phyloP scores from a whole-genome alignment of 306 rosid species.

The Erythrophleum fordii region DNA sequence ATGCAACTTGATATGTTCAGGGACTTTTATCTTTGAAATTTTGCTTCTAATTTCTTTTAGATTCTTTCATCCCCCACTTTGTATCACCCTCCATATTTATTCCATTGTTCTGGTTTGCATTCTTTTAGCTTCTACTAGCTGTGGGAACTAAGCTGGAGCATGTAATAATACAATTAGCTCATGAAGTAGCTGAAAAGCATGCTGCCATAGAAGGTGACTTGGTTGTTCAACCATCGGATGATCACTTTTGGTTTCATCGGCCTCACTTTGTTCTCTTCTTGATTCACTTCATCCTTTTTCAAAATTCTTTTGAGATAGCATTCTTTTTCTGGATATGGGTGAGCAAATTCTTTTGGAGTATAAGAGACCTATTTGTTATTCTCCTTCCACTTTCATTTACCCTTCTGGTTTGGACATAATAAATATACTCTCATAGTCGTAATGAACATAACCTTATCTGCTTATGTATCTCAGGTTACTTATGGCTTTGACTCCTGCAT shows the following conservation, averaged over 20 bases:
- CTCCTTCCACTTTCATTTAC: background rate
- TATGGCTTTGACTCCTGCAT: slow-evolving; percentile 87
- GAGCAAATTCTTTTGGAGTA: slow-evolving; percentile 40
- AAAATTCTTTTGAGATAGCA: slow-evolving; percentile 92
- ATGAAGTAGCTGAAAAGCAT: slow-evolving; percentile 93
- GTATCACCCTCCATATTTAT: background rate
- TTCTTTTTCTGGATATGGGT: slow-evolving; percentile 97
- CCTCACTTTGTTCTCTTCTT: slow-evolving; percentile 78
- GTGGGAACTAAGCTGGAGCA: slow-evolving; percentile 92
- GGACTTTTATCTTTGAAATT: no score
- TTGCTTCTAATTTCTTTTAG: no score
- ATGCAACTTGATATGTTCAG: no score
- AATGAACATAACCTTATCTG: background rate
- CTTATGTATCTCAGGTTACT: slow-evolving; percentile 55
- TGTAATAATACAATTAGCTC: slow-evolving; percentile 75
- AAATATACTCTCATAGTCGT: background rate
- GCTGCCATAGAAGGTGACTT: slow-evolving; percentile 86
- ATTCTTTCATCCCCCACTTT: no score
- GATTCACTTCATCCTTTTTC: slow-evolving; percentile 93
- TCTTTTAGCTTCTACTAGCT: slow-evolving; percentile 82
- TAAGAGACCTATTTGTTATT: background rate
- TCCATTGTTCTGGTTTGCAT: slow-evolving; percentile 25
- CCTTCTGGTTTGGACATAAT: background rate
- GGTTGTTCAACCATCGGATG: slow-evolving; percentile 82
- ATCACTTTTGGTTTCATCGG: slow-evolving; percentile 81